Evolutionary conservation across 805 yeast genomes (phyloP), one percentile per base, ranked within the genome.

Genomic region (Ogataea dorogensis): DNA sequence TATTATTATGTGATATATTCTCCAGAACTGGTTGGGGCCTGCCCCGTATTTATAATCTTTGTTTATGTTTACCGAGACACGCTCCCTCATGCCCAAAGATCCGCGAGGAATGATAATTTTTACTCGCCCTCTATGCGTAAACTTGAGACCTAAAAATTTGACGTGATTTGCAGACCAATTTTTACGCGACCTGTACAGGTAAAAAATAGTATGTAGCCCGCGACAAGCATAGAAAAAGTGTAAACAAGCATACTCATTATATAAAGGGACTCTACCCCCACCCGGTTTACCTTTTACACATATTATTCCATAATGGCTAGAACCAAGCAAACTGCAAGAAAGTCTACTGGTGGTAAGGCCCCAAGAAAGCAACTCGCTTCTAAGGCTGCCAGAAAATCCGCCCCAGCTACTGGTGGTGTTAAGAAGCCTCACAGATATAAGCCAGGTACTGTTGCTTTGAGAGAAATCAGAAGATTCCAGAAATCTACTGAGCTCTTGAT

Each of bases 391-490:
- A 84, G 94, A 83, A 84, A 84, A 64, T 84, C 93, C 25, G 94
- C 94, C 34, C 94, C 94, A 79, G 75, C 86, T 37, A 75, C 88
- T 46, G 93, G 93, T 65, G 94, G 94, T 81, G 93, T 85, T 58
- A 84, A 84, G 80, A 84, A 84, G 69, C 93, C 93, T 49, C 94
- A 85, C 80, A 85, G 95, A 83, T 86, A 86, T 75, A 84, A 84
- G 85, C 95, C 95, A 71, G 95, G 95, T 80, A 86, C 93, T 61
- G 93, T 84, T 59, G 97, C 97, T 47, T 77, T 87, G 66, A 82
- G 95, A 74, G 98, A 91, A 75, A 86, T 93, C 63, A 84, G 96
- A 77, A 83, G 94, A 77, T 91, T 89, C 75, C 98, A 91, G 74
- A 86, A 87, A 65, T 84, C 95, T 43, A 89, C 98, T 54, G 96